Evolutionary conservation across 2,329 filamentous ascomycete species (phyloP).

Genomic region (Sarocladium kiliense): DNA sequence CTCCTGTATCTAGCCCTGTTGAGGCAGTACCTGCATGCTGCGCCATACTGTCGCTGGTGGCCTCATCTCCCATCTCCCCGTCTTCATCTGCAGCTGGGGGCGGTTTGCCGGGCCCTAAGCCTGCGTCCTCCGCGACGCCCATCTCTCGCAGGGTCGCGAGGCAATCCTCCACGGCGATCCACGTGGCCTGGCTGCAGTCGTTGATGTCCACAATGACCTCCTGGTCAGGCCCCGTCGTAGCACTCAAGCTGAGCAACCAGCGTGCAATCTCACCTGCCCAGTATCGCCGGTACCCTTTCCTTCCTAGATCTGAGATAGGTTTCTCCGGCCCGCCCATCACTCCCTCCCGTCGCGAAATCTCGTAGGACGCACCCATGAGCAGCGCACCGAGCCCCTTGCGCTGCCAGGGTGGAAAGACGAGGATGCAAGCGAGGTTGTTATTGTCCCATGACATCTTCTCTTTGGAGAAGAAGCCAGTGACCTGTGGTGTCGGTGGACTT

Average conservation of each 20-base stretch:
- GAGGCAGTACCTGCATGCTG: too few species aligned
- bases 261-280: slow-evolving; percentile 82
- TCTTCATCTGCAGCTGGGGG: slow-evolving; percentile 13
- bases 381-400: slow-evolving; percentile 81
- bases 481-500: slow-evolving; percentile 35
- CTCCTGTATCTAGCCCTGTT: slow-evolving; percentile 12
- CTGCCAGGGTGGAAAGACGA: slow-evolving; percentile 95
- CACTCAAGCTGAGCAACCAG: slow-evolving; percentile 48
- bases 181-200: slow-evolving; percentile 71
- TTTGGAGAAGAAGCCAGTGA: slow-evolving; percentile 97
- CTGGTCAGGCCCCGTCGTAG: slow-evolving; percentile 12
- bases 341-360: slow-evolving; percentile 77
- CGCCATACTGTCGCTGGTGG: background rate
- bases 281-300: slow-evolving; percentile 75
- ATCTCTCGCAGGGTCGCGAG: slow-evolving; percentile 74
- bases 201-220: slow-evolving; percentile 58
- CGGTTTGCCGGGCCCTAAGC: slow-evolving; percentile 37
- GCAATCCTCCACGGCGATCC: slow-evolving; percentile 82
- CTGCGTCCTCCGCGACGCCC: slow-evolving; percentile 61
- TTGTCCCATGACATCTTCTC: slow-evolving; percentile 99
- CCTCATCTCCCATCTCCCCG: slow-evolving; percentile 13
- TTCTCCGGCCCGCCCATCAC: slow-evolving; percentile 90
- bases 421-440: slow-evolving; percentile 94
- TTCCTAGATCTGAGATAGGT: slow-evolving; percentile 80
- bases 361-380: slow-evolving; percentile 90